Evolutionary conservation across 2,329 filamentous ascomycete species (phyloP), one percentile per base, ranked within the genome.

Genomic region (Chaetomiaceae sp.): DNA sequence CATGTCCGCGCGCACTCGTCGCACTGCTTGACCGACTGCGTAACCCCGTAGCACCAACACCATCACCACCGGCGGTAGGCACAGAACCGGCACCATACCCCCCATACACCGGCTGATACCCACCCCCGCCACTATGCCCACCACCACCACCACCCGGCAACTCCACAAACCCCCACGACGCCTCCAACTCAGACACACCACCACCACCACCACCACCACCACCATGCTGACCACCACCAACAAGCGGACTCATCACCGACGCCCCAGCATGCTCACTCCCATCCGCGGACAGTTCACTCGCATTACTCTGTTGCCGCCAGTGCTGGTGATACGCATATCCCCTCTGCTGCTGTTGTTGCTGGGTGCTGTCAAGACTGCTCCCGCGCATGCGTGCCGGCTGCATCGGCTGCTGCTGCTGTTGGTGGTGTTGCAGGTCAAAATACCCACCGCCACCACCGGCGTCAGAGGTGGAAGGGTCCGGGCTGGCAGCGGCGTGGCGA

Each of bases 231-330:
- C 25, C 30, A 4, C 9, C 19, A 13, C 4, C 38, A 12, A 43
- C 16, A 33, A 48, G 44, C 25, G 49, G 49, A 8, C 44, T 51
- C 40, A 1, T 50, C 55, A 10, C n/a, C 58, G 14, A 55, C 60
- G n/a, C 25, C 25, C 25, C 25, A 27, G 25, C 25, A 27, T 59
- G 56, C 4, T 62, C 61, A 46, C 63, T 62, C 38, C 68, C 69
- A 37, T 68, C 69, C 4, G 66, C 61, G 0, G 62, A 66, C 1
- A 61, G 55, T 42, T 76, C 73, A 38, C 74, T 77, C 5, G 68
- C 66, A 53, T 73, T 68, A 60, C 73, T 77, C 39, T 61, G 61
- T 5, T 74, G 65, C 2, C 74, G 70, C 40, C 66, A 64, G 47
- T 75, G 73, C n/a, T n/a, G n/a, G 3, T 51, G 48, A 43, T 60